Conservation (phyloP, 768 basidiomycete species). For the Daedaleopsis sinensis region DNA sequence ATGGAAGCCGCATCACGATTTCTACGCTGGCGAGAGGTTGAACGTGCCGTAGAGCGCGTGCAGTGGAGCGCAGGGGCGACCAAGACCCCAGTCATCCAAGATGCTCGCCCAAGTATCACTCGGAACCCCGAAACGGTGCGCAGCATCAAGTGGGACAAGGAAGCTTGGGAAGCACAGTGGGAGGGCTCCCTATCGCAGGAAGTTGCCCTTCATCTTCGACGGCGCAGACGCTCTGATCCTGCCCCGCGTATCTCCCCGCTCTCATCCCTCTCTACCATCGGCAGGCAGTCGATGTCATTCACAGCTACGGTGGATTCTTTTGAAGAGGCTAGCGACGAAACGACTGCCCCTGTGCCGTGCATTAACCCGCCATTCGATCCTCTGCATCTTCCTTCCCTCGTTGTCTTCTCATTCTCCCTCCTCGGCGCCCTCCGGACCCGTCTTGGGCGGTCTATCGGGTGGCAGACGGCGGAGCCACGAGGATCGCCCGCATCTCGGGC, state of each 20-base stretch:
- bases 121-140: constrained; percentile 5
- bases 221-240: constrained; percentile 32
- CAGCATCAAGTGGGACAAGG: constrained; percentile 53
- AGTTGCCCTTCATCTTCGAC: constrained; percentile 53
- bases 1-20: constrained; percentile 71
- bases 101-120: constrained; percentile 14
- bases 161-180: constrained; percentile 71
- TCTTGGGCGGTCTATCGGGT: constrained; percentile 27
- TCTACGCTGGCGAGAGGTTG: constrained; percentile 72
- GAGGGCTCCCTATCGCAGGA: constrained; percentile 60
- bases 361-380: constrained; percentile 54
- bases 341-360: constrained; percentile 21
- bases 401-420: constrained; percentile 64
- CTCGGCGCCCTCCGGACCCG: constrained; percentile 46
- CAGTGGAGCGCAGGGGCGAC: constrained; percentile 28
- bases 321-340: not conserved
- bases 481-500: not conserved
- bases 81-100: not conserved
- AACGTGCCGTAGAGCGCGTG: constrained; percentile 53
- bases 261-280: constrained; percentile 4
- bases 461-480: not conserved
- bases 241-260: constrained; percentile 6
- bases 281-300: constrained; percentile 3
- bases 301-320: not conserved
- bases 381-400: constrained; percentile 64